Base-by-base conservation (phyloP, 345 rosid species). In the Populus tremula region DNA sequence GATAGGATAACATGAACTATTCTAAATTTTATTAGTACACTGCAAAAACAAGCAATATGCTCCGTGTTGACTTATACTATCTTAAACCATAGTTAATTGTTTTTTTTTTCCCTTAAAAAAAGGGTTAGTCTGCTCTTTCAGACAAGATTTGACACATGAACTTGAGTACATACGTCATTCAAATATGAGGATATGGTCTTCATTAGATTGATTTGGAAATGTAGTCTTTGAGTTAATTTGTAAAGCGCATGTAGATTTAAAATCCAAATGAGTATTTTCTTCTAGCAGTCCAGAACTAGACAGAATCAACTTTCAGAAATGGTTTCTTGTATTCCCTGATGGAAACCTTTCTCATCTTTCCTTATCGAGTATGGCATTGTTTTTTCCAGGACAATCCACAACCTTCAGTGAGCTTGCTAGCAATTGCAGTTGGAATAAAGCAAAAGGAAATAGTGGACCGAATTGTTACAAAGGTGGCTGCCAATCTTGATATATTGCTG, bases 371-470 rank as follows among this genome's bases (percentile, higher is more conserved):
- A 20, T 45, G 27, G 50, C 56, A 61, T 49, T 39, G 21, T 76
- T 64, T 76, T 33, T 65, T 21, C 47, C 87, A 92, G 94, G 83
- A 74, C 39, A 84, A 78, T 45, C 73, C 70, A 20, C 85, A 77
- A 70, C 77, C 64, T 70, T 69, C 85, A 3, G 79, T 49, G 85
- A 90, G 83, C 86, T 86, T 92, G 85, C 80, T 92, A 79, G 89
- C 92, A 14, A 86, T 90, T 79, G 90, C 97, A 20, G 91, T 86
- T 45, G 97, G 97, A 59, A 89, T 93, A 76, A 89, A 87, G 85
- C 97, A 91, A 80, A 91, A 88, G 84, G 84, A 81, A 23, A 31
- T 89, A n/a, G 97, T 91, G 45, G 84, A 93, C 81, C 81, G 75
- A 86, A 89, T 93, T 71, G 85, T 93, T 79, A 83, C 70, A 82